phyloP scores from a whole-genome alignment of 331 rosid genomes.

The Quercus lobata region DNA sequence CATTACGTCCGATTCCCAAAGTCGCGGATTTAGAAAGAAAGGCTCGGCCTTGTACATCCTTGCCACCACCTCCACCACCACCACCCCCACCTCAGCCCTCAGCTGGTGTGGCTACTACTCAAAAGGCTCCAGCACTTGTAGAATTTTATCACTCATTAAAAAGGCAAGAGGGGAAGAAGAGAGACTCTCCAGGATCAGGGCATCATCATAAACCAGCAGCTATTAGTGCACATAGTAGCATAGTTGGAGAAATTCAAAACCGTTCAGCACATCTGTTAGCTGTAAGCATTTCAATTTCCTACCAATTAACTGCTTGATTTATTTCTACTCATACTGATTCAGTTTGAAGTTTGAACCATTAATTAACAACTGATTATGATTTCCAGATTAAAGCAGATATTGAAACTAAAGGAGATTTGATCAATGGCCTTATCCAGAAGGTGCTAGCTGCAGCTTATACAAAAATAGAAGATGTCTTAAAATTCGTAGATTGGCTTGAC shows the following conservation, averaged over 20 bases:
- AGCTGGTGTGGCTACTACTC: conserved; percentile 34
- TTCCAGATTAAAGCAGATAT: conserved; percentile 79
- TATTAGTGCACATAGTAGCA: conserved; percentile 71
- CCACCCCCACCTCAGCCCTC: conserved; percentile 45
- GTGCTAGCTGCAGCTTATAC: conserved; percentile 59
- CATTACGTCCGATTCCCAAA: conserved; percentile 21
- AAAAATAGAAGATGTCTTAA: conserved; percentile 77
- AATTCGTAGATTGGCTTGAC: conserved; percentile 93
- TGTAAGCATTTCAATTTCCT: conserved; percentile 43
- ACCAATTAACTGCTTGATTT: conserved; percentile 2
- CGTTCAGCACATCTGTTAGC: conserved; percentile 93
- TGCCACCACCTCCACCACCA: conserved; percentile 32
- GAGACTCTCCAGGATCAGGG: conserved; percentile 30
- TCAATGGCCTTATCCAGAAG: conserved; percentile 71
- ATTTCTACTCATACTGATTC: conserved; percentile 4
- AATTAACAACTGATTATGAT: conserved; percentile 17
- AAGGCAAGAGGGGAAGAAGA: conserved; percentile 61
- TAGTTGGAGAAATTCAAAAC: conserved; percentile 92
- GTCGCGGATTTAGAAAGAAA: conserved; percentile 31
- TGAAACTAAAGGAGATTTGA: conserved; percentile 85
- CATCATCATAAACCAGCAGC: conserved; percentile 40
- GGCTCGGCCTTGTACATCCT: conserved; percentile 28
- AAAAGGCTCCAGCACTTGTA: conserved; percentile 47
- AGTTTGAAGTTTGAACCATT: conserved; percentile 14
- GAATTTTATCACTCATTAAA: conserved; percentile 48